Percentiles rank a stretch among this genome's conserved stretches.
phyloP scores from a whole-genome alignment of 495 filamentous ascomycete species.

The Trichoderma asperelloides region DNA sequence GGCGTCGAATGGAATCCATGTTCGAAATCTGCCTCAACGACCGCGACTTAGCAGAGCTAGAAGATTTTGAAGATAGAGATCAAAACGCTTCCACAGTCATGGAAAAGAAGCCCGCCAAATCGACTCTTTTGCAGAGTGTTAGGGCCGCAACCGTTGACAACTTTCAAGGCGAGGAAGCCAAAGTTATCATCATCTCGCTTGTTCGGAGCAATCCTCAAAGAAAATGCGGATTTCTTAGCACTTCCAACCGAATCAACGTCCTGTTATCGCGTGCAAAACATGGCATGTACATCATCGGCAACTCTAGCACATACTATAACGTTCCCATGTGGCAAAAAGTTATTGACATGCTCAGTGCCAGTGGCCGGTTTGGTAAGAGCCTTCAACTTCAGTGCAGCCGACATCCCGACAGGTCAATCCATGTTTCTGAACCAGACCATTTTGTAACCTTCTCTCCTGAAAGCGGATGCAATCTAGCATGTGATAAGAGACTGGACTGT shows the following conservation, averaged over 20 bases:
- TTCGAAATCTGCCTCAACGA: slow-evolving; percentile 61
- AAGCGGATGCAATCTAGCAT: slow-evolving; percentile 57
- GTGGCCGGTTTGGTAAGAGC: slow-evolving; percentile 41
- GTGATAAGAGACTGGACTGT: slow-evolving; percentile 53
- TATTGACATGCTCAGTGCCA: slow-evolving; percentile 40
- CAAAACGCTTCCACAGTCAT: slow-evolving; percentile 18
- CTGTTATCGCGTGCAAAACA: slow-evolving; percentile 64
- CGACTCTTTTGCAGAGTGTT: slow-evolving; percentile 49
- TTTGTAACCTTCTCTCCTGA: slow-evolving; percentile 57
- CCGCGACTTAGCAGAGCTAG: slow-evolving; percentile 53
- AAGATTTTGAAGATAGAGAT: slow-evolving; percentile 21
- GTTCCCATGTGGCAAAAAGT: slow-evolving; percentile 67
- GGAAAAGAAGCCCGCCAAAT: slow-evolving; percentile 26
- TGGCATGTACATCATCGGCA: slow-evolving; percentile 82
- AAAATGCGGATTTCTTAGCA: slow-evolving; percentile 65
- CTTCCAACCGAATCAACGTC: slow-evolving; percentile 74
- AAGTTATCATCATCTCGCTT: slow-evolving; percentile 71
- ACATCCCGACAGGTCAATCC: slow-evolving; percentile 51
- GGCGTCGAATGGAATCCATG: slow-evolving; percentile 35
- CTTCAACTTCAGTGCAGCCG: slow-evolving; percentile 58
- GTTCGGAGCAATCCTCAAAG: slow-evolving; percentile 61
- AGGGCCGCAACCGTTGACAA: slow-evolving; percentile 79
- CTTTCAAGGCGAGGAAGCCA: slow-evolving; percentile 77
- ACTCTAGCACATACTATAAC: slow-evolving; percentile 44
- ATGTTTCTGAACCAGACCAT: slow-evolving; percentile 50